Evolutionary conservation across 2,329 filamentous ascomycete genomes (phyloP).

Genomic region (Talaromyces rugulosus): DNA sequence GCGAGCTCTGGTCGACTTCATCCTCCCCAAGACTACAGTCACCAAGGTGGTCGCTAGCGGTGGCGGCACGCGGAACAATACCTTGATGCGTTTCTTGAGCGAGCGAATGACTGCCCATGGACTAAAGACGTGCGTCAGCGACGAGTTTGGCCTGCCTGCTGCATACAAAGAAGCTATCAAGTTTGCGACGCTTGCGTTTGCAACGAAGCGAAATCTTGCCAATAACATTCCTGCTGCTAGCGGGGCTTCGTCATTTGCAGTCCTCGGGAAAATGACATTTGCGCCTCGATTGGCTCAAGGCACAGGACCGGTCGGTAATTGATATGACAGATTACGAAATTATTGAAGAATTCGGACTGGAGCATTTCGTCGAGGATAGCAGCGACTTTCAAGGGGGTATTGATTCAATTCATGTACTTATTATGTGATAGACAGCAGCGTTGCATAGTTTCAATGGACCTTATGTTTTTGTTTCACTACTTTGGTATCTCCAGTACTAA

Average conservation of each 20-base stretch:
- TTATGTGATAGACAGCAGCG: neutral
- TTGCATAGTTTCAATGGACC: neutral
- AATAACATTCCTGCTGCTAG: constrained; percentile 28
- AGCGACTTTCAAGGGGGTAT: too few species aligned
- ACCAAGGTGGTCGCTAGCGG: constrained; percentile 22
- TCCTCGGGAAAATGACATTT: constrained; percentile 24
- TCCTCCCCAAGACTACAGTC: constrained; percentile 19
- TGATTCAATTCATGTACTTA: neutral
- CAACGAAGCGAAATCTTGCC: constrained; percentile 21
- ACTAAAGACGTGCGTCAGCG: constrained; percentile 20
- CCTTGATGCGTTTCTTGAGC: constrained; percentile 19
- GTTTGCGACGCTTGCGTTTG: constrained; percentile 27
- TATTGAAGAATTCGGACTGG: too few species aligned
- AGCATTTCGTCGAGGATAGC: too few species aligned
- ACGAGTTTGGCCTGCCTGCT: constrained; percentile 26
- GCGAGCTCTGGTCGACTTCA: constrained; percentile 20
- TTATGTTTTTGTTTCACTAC: too few species aligned
- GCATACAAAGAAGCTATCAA: constrained; percentile 30
- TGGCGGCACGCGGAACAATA: constrained; percentile 23
- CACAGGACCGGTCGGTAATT: neutral
- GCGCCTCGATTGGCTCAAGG: constrained; percentile 15
- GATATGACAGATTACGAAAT: too few species aligned
- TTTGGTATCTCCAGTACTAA: too few species aligned
- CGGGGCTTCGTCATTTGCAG: constrained; percentile 23
- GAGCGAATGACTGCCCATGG: constrained; percentile 12